phyloP scores from a whole-genome alignment of 768 basidiomycete genomes.

The Amanita rubescens region DNA sequence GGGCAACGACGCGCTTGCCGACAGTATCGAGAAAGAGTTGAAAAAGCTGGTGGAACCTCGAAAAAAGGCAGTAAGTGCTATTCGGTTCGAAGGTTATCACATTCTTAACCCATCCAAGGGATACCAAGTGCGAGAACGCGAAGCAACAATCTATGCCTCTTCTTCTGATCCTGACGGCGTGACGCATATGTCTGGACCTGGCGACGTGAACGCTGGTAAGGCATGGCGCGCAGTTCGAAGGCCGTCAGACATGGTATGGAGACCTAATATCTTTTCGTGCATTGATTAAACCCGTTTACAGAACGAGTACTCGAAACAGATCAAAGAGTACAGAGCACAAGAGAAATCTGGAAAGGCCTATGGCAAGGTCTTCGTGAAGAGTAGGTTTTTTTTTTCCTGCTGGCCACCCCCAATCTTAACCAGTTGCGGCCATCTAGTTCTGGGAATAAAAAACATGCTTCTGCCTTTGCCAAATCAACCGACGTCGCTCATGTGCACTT shows the following conservation, averaged over 20 bases:
- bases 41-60: constrained; percentile 48
- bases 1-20: constrained; percentile 50
- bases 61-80: constrained; percentile 35
- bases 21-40: constrained; percentile 70
- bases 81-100: constrained; percentile 4
- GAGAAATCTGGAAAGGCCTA: constrained; percentile 74
- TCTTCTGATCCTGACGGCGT: constrained; percentile 66
- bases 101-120: constrained; percentile 33
- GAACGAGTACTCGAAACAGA: constrained; percentile 93
- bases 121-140: constrained; percentile 78
- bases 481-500: constrained; percentile 73
- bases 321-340: constrained; percentile 71
- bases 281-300: constrained; percentile 21
- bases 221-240: constrained; percentile 86
- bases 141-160: constrained; percentile 73
- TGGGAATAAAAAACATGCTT: constrained; percentile 64
- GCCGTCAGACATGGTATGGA: constrained; percentile 87
- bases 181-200: constrained; percentile 63
- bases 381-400: constrained; percentile 29
- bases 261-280: background rate
- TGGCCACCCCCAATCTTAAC: background rate
- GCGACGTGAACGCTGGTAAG: constrained; percentile 73
- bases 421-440: constrained; percentile 41
- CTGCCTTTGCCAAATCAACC: constrained; percentile 74
- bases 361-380: constrained; percentile 94